A percentile compares a stretch with the other conserved stretches of the same genome.
Evolutionary conservation across 2,329 filamentous ascomycete species (phyloP).

Genomic region (Arthroderma uncinatum): DNA sequence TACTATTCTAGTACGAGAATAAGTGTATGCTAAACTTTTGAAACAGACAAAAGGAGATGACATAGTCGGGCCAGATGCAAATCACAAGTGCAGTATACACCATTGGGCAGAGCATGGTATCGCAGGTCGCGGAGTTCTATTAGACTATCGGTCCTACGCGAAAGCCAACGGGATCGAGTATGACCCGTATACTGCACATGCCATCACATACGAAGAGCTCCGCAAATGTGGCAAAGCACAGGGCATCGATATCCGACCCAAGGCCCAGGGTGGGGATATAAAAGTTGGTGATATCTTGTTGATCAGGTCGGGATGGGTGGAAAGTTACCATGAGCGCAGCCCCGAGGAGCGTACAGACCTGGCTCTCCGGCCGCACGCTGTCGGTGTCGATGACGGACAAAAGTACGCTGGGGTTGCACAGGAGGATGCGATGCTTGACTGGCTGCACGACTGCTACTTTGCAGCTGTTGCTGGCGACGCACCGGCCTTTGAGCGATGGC

Average conservation of each 20-base stretch:
- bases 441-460: constrained; percentile 61
- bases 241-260: constrained; percentile 49
- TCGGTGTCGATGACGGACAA: constrained; percentile 29
- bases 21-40: background rate
- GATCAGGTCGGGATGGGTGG: constrained; percentile 52
- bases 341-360: constrained; percentile 25
- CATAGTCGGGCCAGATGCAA: constrained; percentile 25
- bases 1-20: background rate
- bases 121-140: constrained; percentile 32
- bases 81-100: constrained; percentile 34
- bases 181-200: constrained; percentile 42
- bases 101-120: constrained; percentile 34
- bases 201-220: constrained; percentile 46
- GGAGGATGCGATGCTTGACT: constrained; percentile 47
- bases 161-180: constrained; percentile 41
- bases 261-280: constrained; percentile 44
- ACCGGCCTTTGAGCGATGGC: constrained; percentile 53
- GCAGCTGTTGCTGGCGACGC: constrained; percentile 54
- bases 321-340: constrained; percentile 43
- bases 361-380: constrained; percentile 20
- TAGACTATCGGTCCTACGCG: constrained; percentile 38
- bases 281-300: constrained; percentile 55
- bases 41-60: constrained; percentile 26
- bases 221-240: constrained; percentile 49
- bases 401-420: constrained; percentile 43